phyloP scores from a whole-genome alignment of 169 alveolate genomes.

The Plasmodium sp. region DNA sequence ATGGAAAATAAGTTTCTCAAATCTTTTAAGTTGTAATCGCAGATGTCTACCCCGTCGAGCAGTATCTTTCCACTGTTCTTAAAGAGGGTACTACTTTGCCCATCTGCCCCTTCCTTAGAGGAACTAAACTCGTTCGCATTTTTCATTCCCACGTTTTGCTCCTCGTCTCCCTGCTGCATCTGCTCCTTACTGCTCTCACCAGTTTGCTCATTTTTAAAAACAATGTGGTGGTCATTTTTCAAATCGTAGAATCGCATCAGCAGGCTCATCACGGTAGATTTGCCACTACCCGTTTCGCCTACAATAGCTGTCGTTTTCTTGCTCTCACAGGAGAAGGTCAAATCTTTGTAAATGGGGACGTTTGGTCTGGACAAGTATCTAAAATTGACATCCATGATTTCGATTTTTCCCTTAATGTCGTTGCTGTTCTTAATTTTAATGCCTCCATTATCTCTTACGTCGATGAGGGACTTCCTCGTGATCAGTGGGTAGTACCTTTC shows the following conservation, averaged over 20 bases:
- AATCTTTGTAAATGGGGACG: slow-evolving; percentile 67
- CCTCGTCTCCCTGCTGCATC: not conserved
- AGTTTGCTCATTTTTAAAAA: slow-evolving; percentile 58
- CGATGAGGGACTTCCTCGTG: slow-evolving; percentile 39
- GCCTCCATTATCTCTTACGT: slow-evolving; percentile 61
- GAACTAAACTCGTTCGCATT: not conserved
- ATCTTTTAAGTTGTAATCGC: slow-evolving; percentile 80
- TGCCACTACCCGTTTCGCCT: slow-evolving; percentile 96
- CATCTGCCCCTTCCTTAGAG: not conserved
- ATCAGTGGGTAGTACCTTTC: slow-evolving; percentile 68
- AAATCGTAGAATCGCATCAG: slow-evolving; percentile 91
- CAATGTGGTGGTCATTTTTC: slow-evolving; percentile 80
- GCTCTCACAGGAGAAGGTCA: slow-evolving; percentile 69
- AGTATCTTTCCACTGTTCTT: slow-evolving; percentile 84
- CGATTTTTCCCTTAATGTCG: slow-evolving; percentile 27
- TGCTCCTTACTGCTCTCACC: not conserved
- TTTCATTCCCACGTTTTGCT: not conserved
- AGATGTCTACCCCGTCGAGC: slow-evolving; percentile 90
- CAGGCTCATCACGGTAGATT: slow-evolving; percentile 92
- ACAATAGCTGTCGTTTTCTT: slow-evolving; percentile 91
- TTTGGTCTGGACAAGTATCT: slow-evolving; percentile 62
- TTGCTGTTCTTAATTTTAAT: slow-evolving; percentile 37
- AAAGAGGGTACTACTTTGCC: slow-evolving; percentile 4
- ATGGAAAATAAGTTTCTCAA: slow-evolving; percentile 69
- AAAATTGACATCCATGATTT: slow-evolving; percentile 42